These are phyloP conservation scores for Phytophthora crassamura DNA, from an alignment of 352 stramenopile genomes.

Conservation along the genomic window DNA sequence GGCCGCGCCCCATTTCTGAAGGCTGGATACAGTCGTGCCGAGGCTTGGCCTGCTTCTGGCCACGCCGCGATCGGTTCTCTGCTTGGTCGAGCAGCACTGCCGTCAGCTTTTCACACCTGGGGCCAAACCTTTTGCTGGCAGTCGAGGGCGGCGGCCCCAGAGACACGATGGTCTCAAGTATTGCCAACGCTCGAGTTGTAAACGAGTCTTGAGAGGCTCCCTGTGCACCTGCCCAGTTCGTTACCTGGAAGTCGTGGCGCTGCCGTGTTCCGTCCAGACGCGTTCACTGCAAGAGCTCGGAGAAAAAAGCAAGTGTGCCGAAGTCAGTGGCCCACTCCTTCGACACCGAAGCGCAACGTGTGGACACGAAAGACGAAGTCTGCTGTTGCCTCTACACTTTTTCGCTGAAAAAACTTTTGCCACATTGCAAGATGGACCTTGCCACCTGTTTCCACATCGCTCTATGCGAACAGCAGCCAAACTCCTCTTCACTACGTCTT, in stretches of 20 bases:
- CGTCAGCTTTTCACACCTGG: too few species aligned
- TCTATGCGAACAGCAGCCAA: not conserved
- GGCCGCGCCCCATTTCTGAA: too few species aligned
- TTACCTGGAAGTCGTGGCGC: conserved; percentile 12
- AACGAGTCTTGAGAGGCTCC: too few species aligned
- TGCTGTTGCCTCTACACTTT: not conserved
- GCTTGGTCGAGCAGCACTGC: too few species aligned
- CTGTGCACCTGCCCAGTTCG: conserved; percentile 1
- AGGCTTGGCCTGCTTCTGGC: too few species aligned
- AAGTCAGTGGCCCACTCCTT: too few species aligned
- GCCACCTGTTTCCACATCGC: conserved; percentile 4
- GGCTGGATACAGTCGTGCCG: too few species aligned
- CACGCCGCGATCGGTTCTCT: too few species aligned
- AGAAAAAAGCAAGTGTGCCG: not conserved
- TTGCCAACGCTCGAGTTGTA: too few species aligned
- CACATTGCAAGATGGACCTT: conserved; percentile 36
- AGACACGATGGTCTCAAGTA: conserved; percentile 11
- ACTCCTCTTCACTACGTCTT: conserved; percentile 5
- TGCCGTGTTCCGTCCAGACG: conserved; percentile 6
- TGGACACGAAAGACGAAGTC: conserved; percentile 34
- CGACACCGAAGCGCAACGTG: conserved; percentile 6
- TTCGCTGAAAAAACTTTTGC: conserved; percentile 5
- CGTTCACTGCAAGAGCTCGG: not conserved
- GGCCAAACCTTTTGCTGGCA: not conserved
- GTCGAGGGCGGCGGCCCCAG: not conserved